Evolutionary conservation across 345 rosid genomes (phyloP).

Genomic region (Durio zibethinus): DNA sequence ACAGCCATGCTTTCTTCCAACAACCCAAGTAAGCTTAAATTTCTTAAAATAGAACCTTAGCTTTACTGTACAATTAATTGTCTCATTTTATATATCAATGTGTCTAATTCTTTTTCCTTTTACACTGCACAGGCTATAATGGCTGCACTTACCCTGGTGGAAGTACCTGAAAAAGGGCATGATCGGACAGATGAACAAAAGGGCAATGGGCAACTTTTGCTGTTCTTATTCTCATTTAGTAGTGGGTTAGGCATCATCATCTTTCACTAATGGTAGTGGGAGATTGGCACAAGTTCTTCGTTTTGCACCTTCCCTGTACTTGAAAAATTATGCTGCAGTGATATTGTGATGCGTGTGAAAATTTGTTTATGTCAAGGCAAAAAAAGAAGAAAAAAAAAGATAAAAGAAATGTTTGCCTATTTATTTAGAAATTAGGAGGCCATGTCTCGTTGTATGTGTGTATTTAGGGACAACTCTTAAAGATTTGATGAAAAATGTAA

Average conservation of each 20-base stretch:
- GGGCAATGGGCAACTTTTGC: neutral
- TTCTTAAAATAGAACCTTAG: conserved; percentile 4
- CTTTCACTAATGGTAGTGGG: neutral
- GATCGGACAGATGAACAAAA: neutral
- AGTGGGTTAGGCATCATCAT: conserved; percentile 8
- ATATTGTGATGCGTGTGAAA: neutral
- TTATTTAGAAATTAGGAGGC: neutral
- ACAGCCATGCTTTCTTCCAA: conserved; percentile 55
- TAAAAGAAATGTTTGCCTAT: neutral
- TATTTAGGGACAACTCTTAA: neutral
- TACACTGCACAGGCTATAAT: conserved; percentile 28
- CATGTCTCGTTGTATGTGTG: no score
- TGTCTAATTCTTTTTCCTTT: neutral
- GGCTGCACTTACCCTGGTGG: conserved; percentile 41
- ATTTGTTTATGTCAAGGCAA: neutral
- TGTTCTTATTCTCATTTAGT: conserved; percentile 12
- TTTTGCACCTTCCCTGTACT: neutral
- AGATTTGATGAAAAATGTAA: neutral
- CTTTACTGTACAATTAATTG: neutral
- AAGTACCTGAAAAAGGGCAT: conserved; percentile 2
- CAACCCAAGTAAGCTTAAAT: conserved; percentile 63
- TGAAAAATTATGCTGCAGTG: neutral
- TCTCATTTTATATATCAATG: neutral
- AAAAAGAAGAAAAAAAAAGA: neutral
- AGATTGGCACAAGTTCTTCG: neutral